Conservation (phyloP, 768 basidiomycete genomes). For the Sarcodon aspratus region DNA sequence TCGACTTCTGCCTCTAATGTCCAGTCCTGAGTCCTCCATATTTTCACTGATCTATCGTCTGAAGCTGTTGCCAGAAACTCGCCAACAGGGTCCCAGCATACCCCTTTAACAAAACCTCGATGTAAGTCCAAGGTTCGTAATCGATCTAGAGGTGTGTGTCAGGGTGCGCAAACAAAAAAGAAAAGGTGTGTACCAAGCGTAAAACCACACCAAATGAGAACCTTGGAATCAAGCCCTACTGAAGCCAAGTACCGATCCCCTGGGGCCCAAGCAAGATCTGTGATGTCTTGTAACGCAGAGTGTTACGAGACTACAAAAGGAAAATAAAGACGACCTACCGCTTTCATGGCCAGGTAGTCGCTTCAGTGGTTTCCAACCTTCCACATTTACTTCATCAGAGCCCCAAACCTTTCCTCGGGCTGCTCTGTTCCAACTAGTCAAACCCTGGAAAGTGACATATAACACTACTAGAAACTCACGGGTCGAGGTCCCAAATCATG, state of each 20-base stretch:
- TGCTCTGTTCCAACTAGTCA: conserved; percentile 31
- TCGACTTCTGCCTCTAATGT: conserved; percentile 69
- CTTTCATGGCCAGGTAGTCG: conserved; percentile 91
- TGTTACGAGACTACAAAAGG: not conserved
- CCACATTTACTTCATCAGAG: conserved; percentile 89
- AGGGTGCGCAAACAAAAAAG: not conserved
- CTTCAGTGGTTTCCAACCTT: conserved; percentile 93
- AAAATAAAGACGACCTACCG: conserved; percentile 36
- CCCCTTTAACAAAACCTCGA: conserved; percentile 95
- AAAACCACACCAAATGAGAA: conserved; percentile 89
- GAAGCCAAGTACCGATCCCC: conserved; percentile 89
- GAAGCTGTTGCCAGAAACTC: conserved; percentile 97
- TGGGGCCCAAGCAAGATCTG: conserved; percentile 91
- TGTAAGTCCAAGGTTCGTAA: conserved; percentile 79
- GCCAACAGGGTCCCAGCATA: conserved; percentile 98
- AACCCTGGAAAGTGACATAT: conserved; percentile 1
- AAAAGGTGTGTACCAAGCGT: conserved; percentile 56
- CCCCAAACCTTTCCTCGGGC: conserved; percentile 88
- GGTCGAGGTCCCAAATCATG: conserved; percentile 96
- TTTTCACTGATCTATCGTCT: conserved; percentile 92
- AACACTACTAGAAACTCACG: conserved; percentile 43
- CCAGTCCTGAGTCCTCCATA: conserved; percentile 96
- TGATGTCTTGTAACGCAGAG: conserved; percentile 53
- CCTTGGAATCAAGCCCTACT: conserved; percentile 84
- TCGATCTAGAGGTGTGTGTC: conserved; percentile 41